Evolutionary conservation across 2,329 filamentous ascomycete species (phyloP), one percentile per base, ranked within the genome.

Genomic region (Epichloe scottii): DNA sequence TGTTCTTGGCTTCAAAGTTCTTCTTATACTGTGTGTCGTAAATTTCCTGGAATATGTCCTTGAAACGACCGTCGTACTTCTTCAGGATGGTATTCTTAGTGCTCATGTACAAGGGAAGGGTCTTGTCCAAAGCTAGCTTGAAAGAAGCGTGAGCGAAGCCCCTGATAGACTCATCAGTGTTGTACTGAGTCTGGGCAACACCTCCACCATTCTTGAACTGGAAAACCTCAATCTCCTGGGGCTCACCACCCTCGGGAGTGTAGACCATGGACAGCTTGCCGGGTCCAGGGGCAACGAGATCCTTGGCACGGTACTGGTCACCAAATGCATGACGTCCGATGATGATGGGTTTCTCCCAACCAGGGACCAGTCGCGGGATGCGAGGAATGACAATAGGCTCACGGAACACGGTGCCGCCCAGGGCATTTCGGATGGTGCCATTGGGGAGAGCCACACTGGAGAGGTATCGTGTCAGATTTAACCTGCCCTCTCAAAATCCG

Each of bases 31-130:
- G 74, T 53, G 77, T 79, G 57, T 97, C 88, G 73, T 91, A 98
- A 63, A 97, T 82, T 65, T 94, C 87, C 79, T 98, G 87, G 82
- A 98, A 98, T 70, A 97, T 94, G 66, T 98, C 93, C 84, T 97
- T 97, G 82, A 98, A 98, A 62, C 87, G 82, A 49, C 93, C 93
- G 66, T 98, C 93, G 73, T 98, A 98, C 71, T 90, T 91, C 79
- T 98, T 98, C 60, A 98, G 76, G 62, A 98, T 98, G 61, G 93
- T 98, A 79, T 97, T 97, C 85, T 98, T 98, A 72, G 93, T 98
- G 79, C 89, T 95, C 91, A 97, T 94, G 78, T 97, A 98, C 63
- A 98, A 77, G n/a, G 93, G 93, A 59, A 95, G 76, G 57, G 76
- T 76, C 80, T 95, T 93, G 70, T 81, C 77, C 44, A 97, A 74